These are phyloP conservation scores for Hortiboletus campestris DNA, from an alignment of 768 basidiomycete species.

Conservation along the genomic window DNA sequence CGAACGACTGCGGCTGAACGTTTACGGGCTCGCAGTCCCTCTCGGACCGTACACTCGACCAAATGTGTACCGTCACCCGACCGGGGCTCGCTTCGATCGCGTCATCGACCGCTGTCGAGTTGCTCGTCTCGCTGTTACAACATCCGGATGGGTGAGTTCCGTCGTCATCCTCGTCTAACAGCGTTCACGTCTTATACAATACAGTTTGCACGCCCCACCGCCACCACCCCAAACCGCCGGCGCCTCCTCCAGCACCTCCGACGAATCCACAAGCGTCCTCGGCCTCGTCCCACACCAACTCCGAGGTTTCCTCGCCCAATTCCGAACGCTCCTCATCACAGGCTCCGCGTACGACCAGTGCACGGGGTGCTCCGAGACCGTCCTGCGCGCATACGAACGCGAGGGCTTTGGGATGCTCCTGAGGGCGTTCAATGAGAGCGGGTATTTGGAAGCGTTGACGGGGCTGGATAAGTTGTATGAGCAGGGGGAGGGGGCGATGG, in stretches of 20 bases:
- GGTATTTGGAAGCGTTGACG: constrained; percentile 71
- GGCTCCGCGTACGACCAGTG: constrained; percentile 87
- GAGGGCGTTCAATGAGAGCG: constrained; percentile 77
- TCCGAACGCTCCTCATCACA: constrained; percentile 77
- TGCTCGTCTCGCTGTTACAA: constrained; percentile 84
- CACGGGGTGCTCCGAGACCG: constrained; percentile 85
- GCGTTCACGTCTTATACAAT: too few species aligned
- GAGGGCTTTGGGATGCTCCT: constrained; percentile 78
- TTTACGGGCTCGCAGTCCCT: constrained; percentile 42
- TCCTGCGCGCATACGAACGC: constrained; percentile 78
- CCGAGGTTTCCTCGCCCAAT: constrained; percentile 85
- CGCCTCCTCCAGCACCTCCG: constrained; percentile 10
- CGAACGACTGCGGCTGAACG: too few species aligned
- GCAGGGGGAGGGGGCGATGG: constrained; percentile 70
- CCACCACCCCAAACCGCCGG: constrained; percentile 47
- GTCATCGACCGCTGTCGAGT: constrained; percentile 86
- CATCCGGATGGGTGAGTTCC: constrained; percentile 77
- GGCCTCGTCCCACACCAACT: constrained; percentile 94
- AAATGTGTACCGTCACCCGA: constrained; percentile 98
- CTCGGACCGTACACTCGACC: constrained; percentile 91
- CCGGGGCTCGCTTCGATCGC: constrained; percentile 95
- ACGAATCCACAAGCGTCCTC: constrained; percentile 50
- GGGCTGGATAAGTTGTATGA: constrained; percentile 75
- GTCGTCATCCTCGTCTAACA: background rate
- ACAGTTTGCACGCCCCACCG: constrained; percentile 58